These are phyloP conservation scores for Didymella pinodella DNA, from an alignment of 2,329 filamentous ascomycete genomes.

Conservation along the genomic window DNA sequence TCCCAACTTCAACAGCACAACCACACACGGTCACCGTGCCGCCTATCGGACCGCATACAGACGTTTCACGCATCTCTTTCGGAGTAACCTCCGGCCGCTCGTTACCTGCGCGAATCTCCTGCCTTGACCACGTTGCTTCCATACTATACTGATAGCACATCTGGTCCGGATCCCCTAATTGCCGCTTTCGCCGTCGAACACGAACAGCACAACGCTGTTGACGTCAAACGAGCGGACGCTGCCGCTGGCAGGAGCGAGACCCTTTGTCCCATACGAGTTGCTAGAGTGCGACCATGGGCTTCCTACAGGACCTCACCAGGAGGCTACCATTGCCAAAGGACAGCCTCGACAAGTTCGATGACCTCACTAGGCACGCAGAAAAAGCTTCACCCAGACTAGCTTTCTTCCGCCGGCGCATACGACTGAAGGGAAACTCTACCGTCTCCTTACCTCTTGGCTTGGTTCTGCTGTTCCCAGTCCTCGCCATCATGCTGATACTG, in stretches of 20 bases:
- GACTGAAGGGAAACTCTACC: constrained; percentile 88
- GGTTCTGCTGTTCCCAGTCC: constrained; percentile 88
- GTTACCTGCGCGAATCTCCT: constrained; percentile 31
- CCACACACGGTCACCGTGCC: constrained; percentile 4
- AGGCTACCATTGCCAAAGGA: constrained; percentile 55
- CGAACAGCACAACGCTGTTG: constrained; percentile 23
- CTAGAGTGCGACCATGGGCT: constrained; percentile 25
- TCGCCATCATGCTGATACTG: constrained; percentile 90
- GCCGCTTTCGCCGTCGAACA: constrained; percentile 10
- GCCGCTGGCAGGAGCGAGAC: constrained; percentile 24
- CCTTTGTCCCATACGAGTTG: constrained; percentile 18
- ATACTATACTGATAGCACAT: constrained; percentile 3
- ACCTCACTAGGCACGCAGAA: constrained; percentile 53
- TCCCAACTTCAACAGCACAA: constrained; percentile 14
- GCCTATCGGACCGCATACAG: constrained; percentile 13
- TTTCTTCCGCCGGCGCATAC: constrained; percentile 86
- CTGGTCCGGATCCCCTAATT: constrained; percentile 14
- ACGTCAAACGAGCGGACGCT: constrained; percentile 24
- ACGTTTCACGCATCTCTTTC: constrained; percentile 18
- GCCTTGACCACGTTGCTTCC: constrained; percentile 30
- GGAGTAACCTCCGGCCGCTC: constrained; percentile 31
- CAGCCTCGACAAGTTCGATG: constrained; percentile 54
- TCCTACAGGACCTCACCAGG: constrained; percentile 51
- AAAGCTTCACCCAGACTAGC: constrained; percentile 65
- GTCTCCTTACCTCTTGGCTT: constrained; percentile 92